phyloP scores from a whole-genome alignment of 257 asterid species.

The Forsythia viridissima region DNA sequence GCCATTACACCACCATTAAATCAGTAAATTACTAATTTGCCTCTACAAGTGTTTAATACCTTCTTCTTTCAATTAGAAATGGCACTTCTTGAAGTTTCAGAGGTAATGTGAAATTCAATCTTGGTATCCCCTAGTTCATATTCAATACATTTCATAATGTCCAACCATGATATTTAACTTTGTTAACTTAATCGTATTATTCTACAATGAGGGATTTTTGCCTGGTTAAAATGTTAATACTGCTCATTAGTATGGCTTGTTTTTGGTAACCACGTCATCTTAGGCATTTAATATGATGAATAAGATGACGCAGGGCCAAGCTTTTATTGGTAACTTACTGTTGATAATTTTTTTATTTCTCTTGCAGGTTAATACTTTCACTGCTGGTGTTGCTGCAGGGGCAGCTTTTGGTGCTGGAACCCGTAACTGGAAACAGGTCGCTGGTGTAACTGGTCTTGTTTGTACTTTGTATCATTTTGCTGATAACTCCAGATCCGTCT shows the following conservation, averaged over 20 bases:
- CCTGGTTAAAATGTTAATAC: neutral
- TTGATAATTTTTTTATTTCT: neutral
- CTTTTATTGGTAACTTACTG: neutral
- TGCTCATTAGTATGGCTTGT: neutral
- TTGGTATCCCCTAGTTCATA: neutral
- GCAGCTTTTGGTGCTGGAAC: conserved; percentile 76
- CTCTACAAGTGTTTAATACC: neutral
- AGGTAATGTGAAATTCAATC: neutral
- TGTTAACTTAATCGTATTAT: neutral
- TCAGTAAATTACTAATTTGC: neutral
- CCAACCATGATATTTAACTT: neutral
- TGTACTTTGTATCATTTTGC: conserved; percentile 53
- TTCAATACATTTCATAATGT: neutral
- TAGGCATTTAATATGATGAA: neutral
- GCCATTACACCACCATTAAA: neutral
- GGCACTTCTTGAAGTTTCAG: neutral
- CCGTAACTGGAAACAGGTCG: conserved; percentile 86
- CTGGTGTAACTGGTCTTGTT: conserved; percentile 63
- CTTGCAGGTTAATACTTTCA: conserved; percentile 61
- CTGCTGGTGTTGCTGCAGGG: conserved; percentile 83
- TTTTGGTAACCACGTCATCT: neutral
- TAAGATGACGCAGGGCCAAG: neutral
- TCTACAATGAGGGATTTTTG: neutral
- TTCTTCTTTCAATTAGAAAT: neutral
- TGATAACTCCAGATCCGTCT: conserved; percentile 44